These are phyloP conservation scores for Nitzschia inconspicua DNA, from an alignment of 108 stramenopile species.

Conservation along the genomic window DNA sequence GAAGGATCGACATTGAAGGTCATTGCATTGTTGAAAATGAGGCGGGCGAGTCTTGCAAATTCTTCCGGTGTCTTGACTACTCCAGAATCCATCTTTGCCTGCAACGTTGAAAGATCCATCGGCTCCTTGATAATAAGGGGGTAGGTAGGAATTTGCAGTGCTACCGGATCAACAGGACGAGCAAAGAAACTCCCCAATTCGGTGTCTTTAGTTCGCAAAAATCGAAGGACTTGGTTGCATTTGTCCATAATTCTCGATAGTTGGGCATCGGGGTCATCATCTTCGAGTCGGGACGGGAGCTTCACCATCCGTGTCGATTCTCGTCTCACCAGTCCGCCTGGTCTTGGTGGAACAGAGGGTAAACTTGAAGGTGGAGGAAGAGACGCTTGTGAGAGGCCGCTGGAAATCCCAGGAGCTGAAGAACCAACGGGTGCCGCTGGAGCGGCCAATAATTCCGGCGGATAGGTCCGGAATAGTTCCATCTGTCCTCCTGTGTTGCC, in stretches of 20 bases:
- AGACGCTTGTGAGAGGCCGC: conserved; percentile 55
- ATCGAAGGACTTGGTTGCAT: conserved; percentile 58
- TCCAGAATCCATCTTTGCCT: conserved; percentile 66
- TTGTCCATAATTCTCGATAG: conserved; percentile 65
- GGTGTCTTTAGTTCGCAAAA: conserved; percentile 60
- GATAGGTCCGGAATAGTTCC: conserved; percentile 78
- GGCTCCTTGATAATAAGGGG: conserved; percentile 84
- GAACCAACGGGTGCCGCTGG: conserved; percentile 28
- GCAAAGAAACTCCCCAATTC: conserved; percentile 64
- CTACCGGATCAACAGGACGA: conserved; percentile 92
- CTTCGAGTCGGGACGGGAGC: conserved; percentile 71
- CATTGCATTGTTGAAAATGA: conserved; percentile 94
- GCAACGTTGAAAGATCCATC: conserved; percentile 95
- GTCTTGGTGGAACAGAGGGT: conserved; percentile 15
- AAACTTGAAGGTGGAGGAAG: background rate
- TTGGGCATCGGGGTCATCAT: conserved; percentile 76
- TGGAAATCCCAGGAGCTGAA: conserved; percentile 42
- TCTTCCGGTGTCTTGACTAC: conserved; percentile 70
- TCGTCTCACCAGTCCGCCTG: conserved; percentile 41
- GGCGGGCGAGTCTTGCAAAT: conserved; percentile 82
- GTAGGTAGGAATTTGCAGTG: conserved; percentile 91
- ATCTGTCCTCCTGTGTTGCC: conserved; percentile 72
- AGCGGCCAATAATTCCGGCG: conserved; percentile 29
- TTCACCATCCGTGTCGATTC: conserved; percentile 73
- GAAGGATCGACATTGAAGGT: conserved; percentile 87